phyloP scores from a whole-genome alignment of 2,329 filamentous ascomycete genomes.

The Phialophora chinensis region DNA sequence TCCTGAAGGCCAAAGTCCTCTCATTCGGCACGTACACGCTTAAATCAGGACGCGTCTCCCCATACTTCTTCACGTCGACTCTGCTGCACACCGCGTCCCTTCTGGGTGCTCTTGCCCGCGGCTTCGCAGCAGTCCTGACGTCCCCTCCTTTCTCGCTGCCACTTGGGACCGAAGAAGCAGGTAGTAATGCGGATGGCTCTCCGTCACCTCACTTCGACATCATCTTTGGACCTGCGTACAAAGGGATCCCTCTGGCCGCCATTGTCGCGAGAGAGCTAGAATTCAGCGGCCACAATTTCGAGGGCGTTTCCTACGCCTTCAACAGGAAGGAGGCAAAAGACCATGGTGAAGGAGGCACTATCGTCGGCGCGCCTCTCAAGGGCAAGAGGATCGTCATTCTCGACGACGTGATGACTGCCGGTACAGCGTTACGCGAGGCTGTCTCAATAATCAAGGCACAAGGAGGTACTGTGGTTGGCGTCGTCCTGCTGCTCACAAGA shows the following conservation, averaged over 20 bases:
- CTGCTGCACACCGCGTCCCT: conserved; percentile 83
- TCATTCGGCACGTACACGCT: conserved; percentile 65
- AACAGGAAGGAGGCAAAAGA: conserved; percentile 97
- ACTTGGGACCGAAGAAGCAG: conserved; percentile 42
- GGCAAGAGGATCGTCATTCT: conserved; percentile 88
- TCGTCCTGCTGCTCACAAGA: conserved; percentile 86
- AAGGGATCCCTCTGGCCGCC: conserved; percentile 90
- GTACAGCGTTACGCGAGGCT: conserved; percentile 90
- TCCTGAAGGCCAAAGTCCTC: conserved; percentile 50
- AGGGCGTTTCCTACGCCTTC: conserved; percentile 76
- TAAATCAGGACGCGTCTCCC: conserved; percentile 87
- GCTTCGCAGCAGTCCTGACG: conserved; percentile 72
- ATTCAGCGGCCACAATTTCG: conserved; percentile 62
- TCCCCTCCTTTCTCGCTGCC: conserved; percentile 50
- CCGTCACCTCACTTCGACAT: conserved; percentile 69
- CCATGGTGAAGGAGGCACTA: conserved; percentile 91
- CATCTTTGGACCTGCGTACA: conserved; percentile 90
- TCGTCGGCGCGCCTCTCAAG: conserved; percentile 84
- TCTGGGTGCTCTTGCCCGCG: conserved; percentile 75
- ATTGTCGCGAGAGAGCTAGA: conserved; percentile 77
- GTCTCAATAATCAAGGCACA: conserved; percentile 86
- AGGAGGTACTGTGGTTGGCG: conserved; percentile 82
- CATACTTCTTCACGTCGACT: conserved; percentile 98
- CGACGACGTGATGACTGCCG: conserved; percentile 95
- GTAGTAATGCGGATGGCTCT: conserved; percentile 44